Conservation (phyloP, 352 stramenopile genomes). For the Phytophthora meadii region DNA sequence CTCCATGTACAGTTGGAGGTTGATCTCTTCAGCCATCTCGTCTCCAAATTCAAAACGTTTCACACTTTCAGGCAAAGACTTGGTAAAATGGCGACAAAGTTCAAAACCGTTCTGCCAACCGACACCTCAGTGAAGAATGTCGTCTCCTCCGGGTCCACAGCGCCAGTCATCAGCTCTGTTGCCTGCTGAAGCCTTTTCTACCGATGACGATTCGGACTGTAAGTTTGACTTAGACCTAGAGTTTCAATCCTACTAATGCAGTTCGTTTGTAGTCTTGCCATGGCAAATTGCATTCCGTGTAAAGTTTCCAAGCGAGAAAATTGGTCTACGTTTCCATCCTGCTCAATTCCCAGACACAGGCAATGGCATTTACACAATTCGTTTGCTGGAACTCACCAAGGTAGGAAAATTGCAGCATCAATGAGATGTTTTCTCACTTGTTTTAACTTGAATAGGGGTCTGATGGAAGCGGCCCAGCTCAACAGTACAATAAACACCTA, state of each 20-base stretch:
- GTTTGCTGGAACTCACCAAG: slow-evolving; percentile 78
- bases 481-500: slow-evolving; percentile 75
- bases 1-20: slow-evolving; percentile 60
- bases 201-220: slow-evolving; percentile 61
- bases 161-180: slow-evolving; percentile 30
- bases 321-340: slow-evolving; percentile 79
- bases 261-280: slow-evolving; percentile 50
- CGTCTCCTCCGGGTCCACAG: slow-evolving; percentile 6
- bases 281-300: slow-evolving; percentile 89
- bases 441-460: slow-evolving; percentile 32
- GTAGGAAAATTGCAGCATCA: slow-evolving; percentile 11
- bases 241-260: too few relatives aligned
- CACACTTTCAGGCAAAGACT: neutral
- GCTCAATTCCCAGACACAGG: slow-evolving; percentile 83
- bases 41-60: neutral
- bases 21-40: slow-evolving; percentile 41
- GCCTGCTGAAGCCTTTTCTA: slow-evolving; percentile 45
- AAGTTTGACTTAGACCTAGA: slow-evolving; percentile 1
- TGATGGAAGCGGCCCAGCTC: slow-evolving; percentile 58
- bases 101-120: slow-evolving; percentile 27
- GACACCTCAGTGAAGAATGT: slow-evolving; percentile 4
- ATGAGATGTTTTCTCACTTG: too few relatives aligned
- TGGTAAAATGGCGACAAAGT: neutral
- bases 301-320: slow-evolving; percentile 83
- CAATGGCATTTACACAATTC: slow-evolving; percentile 87